Percentiles rank a stretch among this genome's conserved stretches.
Evolutionary conservation across 257 asterid species (phyloP).

Genomic region (Agastache rugosa): DNA sequence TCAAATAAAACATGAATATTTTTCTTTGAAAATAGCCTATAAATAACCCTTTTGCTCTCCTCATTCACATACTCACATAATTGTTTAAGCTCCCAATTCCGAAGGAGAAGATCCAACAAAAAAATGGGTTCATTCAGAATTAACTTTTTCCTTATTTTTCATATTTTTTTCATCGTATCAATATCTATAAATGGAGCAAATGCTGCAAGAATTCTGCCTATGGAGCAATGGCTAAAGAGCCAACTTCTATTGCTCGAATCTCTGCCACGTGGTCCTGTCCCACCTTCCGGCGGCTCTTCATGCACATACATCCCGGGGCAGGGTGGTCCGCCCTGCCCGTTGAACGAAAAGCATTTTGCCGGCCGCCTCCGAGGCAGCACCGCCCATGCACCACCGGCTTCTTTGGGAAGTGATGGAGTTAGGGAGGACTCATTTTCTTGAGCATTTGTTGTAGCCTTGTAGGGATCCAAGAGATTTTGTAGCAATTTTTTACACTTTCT

Average conservation of each 20-base stretch:
- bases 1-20: background rate
- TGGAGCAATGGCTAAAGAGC: conserved; percentile 35
- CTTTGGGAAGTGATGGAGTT: conserved; percentile 19
- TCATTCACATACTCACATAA: conserved; percentile 14
- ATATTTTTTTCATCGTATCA: conserved; percentile 9
- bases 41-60: conserved; percentile 13
- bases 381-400: conserved; percentile 24
- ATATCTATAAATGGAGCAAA: conserved; percentile 30
- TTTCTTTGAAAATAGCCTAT: conserved; percentile 22
- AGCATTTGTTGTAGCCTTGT: conserved; percentile 1
- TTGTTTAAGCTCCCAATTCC: background rate
- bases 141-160: conserved; percentile 30
- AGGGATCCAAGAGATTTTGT: background rate
- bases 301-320: conserved; percentile 63
- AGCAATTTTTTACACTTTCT: background rate
- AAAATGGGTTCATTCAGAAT: conserved; percentile 38
- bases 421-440: conserved; percentile 21
- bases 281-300: conserved; percentile 48
- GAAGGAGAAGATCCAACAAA: no score
- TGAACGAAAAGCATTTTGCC: conserved; percentile 45
- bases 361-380: conserved; percentile 19
- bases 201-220: conserved; percentile 45
- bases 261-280: conserved; percentile 60
- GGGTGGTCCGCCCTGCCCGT: conserved; percentile 39
- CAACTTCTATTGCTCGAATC: conserved; percentile 32